Evolutionary conservation across 108 stramenopile genomes (phyloP).

Genomic region (Schizochytrium sp.): DNA sequence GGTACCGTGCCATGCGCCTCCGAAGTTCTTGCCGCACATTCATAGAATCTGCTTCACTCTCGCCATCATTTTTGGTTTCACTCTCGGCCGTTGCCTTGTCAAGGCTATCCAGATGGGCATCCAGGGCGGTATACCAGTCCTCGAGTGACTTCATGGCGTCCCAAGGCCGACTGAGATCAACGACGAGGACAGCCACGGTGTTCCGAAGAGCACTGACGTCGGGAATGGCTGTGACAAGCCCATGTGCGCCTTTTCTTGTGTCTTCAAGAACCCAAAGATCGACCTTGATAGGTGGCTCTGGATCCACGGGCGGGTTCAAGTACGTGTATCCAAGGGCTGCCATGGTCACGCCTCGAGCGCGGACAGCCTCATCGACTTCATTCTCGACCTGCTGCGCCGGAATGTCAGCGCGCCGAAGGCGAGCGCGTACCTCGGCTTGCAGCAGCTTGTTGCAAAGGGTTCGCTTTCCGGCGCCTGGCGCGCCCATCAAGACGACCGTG

Average conservation of each 20-base stretch:
- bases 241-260: too few relatives aligned
- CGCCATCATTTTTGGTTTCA: neutral
- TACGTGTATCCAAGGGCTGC: neutral
- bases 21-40: neutral
- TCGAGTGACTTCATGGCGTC: neutral
- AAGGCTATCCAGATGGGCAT: neutral
- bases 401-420: neutral
- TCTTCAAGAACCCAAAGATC: neutral
- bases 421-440: neutral
- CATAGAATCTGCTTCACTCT: neutral
- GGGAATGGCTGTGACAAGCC: neutral
- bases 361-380: neutral
- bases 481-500: neutral
- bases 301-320: neutral
- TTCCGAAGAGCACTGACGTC: neutral
- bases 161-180: neutral
- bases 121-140: neutral
- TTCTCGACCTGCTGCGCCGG: neutral
- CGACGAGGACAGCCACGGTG: neutral
- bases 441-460: neutral
- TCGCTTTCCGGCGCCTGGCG: neutral
- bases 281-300: neutral
- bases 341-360: neutral
- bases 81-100: neutral
- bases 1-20: neutral